A percentile compares a stretch with the other conserved stretches of the same genome.
These are phyloP conservation scores for Ceratocystis albifundus DNA, from an alignment of 2,329 filamentous ascomycete species.

Conservation along the genomic window DNA sequence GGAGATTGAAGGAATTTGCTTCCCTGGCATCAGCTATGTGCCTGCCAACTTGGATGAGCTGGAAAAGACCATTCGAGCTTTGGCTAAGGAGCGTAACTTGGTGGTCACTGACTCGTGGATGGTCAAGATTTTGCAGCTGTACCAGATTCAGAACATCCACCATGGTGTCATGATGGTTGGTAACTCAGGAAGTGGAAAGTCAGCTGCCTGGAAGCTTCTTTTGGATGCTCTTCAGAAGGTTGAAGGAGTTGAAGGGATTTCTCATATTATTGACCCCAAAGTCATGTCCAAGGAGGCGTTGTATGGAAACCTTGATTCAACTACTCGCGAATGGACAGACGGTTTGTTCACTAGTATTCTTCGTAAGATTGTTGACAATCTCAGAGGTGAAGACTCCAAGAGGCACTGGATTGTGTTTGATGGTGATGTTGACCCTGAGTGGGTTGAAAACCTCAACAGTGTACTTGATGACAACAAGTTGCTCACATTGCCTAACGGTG, in stretches of 20 bases:
- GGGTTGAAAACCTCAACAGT: conserved; percentile 99
- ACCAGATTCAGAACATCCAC: conserved; percentile 95
- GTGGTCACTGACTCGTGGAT: conserved; percentile 93
- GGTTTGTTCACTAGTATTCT: conserved; percentile 96
- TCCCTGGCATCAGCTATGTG: conserved; percentile 86
- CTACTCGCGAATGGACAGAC: conserved; percentile 97
- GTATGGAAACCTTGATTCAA: conserved; percentile 91
- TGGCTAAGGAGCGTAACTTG: conserved; percentile 74
- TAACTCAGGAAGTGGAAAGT: conserved; percentile 94
- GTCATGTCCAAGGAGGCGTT: conserved; percentile 99
- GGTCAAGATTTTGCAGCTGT: conserved; percentile 91
- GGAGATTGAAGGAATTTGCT: conserved; percentile 69
- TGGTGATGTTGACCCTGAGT: conserved; percentile 96
- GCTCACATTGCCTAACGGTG: conserved; percentile 90
- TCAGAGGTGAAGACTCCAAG: conserved; percentile 92
- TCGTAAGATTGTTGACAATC: conserved; percentile 95
- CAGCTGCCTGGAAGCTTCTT: conserved; percentile 83
- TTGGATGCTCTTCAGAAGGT: conserved; percentile 83
- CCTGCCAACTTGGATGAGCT: conserved; percentile 75
- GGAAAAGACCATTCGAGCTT: conserved; percentile 65
- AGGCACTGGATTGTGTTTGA: conserved; percentile 99
- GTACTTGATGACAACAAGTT: conserved; percentile 98
- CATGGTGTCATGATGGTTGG: conserved; percentile 99
- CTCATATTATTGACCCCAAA: conserved; percentile 96
- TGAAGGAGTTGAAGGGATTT: conserved; percentile 85